Conservation (phyloP, 2,329 filamentous ascomycete genomes). For the Cladosporium sp. region DNA sequence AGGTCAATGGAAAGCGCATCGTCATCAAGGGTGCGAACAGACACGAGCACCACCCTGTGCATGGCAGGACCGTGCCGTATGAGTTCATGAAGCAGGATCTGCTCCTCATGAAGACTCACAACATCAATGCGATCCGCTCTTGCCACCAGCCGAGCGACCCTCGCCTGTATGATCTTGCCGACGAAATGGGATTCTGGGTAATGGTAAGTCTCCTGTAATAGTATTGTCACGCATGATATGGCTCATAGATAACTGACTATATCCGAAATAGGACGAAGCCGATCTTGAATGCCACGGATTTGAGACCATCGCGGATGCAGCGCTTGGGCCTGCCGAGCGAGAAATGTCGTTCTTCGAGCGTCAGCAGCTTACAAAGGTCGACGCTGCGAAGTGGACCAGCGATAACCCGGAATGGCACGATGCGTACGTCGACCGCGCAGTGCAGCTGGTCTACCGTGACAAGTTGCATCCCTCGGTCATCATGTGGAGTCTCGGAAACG, state of each 20-base stretch:
- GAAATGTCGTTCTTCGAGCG: slow-evolving; percentile 12
- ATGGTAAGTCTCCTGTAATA: slow-evolving; percentile 29
- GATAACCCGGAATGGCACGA: slow-evolving; percentile 56
- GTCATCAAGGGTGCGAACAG: slow-evolving; percentile 60
- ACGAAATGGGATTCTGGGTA: slow-evolving; percentile 62
- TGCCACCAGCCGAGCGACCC: slow-evolving; percentile 64
- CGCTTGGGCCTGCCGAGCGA: slow-evolving; percentile 10
- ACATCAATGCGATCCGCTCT: slow-evolving; percentile 64
- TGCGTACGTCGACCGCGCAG: slow-evolving; percentile 62
- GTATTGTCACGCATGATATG: neutral
- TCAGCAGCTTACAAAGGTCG: slow-evolving; percentile 47
- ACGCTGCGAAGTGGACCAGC: slow-evolving; percentile 53
- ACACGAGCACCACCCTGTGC: slow-evolving; percentile 62
- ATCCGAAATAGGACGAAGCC: slow-evolving; percentile 37
- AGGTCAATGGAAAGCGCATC: slow-evolving; percentile 57
- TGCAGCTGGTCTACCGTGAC: slow-evolving; percentile 59
- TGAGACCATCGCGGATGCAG: slow-evolving; percentile 29
- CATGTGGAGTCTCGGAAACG: slow-evolving; percentile 68
- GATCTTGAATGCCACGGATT: slow-evolving; percentile 45
- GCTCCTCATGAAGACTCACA: slow-evolving; percentile 62
- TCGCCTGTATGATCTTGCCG: slow-evolving; percentile 53
- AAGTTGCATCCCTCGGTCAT: slow-evolving; percentile 67
- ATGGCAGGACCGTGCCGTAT: slow-evolving; percentile 57
- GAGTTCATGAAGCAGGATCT: slow-evolving; percentile 58
- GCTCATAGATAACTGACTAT: neutral